phyloP scores from a whole-genome alignment of 495 filamentous ascomycete species.

The Hypoxylon subgilvum region DNA sequence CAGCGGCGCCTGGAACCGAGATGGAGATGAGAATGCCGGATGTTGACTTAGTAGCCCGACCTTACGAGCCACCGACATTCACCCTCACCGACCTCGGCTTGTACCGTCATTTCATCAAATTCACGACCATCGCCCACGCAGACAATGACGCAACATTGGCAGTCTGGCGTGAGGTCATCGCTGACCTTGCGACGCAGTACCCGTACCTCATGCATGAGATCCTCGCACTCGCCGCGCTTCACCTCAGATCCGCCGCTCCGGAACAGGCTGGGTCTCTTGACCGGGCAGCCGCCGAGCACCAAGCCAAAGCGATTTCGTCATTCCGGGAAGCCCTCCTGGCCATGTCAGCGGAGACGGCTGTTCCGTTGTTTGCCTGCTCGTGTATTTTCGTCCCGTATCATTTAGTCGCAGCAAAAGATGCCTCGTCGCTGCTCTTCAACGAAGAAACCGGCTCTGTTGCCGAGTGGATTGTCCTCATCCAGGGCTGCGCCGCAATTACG shows the following conservation, averaged over 20 bases:
- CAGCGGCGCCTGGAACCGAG: conserved; percentile 1
- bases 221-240: conserved; percentile 32
- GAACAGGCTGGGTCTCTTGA: conserved; percentile 6
- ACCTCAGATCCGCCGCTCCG: conserved; percentile 6
- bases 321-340: conserved; percentile 30
- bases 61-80: conserved; percentile 15
- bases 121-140: conserved; percentile 20
- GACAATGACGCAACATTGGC: conserved; percentile 18
- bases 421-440: conserved; percentile 34
- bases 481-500: conserved; percentile 27
- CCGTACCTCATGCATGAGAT: conserved; percentile 37
- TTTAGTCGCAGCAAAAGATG: conserved; percentile 27
- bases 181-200: conserved; percentile 26
- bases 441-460: conserved; percentile 25
- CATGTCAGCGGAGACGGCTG: conserved; percentile 13
- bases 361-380: conserved; percentile 36
- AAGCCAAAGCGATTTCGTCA: conserved; percentile 27
- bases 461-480: conserved; percentile 35
- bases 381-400: conserved; percentile 35
- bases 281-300: conserved; percentile 27
- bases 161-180: conserved; percentile 22
- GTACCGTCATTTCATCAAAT: conserved; percentile 22
- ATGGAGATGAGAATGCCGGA: conserved; percentile 8
- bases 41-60: background rate
- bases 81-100: conserved; percentile 17